A percentile compares a stretch with the other conserved stretches of the same genome.
Evolutionary conservation across 1,284 basidiomycete species (phyloP).

Genomic region (Uromyces viciae-fabae): DNA sequence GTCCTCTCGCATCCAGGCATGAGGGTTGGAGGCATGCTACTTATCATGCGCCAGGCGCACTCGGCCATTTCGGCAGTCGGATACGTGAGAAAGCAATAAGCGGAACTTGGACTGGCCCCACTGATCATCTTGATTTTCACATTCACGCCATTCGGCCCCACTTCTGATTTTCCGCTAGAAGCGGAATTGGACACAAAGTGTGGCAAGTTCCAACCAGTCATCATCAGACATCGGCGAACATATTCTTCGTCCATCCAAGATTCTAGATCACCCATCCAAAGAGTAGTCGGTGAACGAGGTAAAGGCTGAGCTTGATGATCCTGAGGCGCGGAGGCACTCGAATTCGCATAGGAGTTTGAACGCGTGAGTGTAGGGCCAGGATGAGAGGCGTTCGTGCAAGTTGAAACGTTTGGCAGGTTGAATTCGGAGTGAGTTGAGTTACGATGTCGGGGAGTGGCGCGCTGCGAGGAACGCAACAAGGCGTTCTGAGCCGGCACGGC

Average conservation of each 20-base stretch:
- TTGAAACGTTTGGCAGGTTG: neutral
- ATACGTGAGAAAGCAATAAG: constrained; percentile 81
- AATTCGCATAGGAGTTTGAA: neutral
- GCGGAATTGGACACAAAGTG: constrained; percentile 31
- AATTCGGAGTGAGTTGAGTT: neutral
- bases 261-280: constrained; percentile 77
- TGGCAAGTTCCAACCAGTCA: constrained; percentile 49
- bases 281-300: constrained; percentile 56
- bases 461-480: constrained; percentile 3
- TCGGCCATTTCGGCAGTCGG: constrained; percentile 68
- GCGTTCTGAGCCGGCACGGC: neutral
- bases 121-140: constrained; percentile 61
- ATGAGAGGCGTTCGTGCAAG: neutral
- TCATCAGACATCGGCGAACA: constrained; percentile 65
- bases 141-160: constrained; percentile 66
- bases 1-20: constrained; percentile 60
- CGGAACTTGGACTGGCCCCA: constrained; percentile 65
- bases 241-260: constrained; percentile 90
- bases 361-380: neutral
- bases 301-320: constrained; percentile 2
- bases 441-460: neutral
- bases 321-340: neutral
- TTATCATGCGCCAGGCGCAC: constrained; percentile 58
- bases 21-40: constrained; percentile 59
- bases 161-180: constrained; percentile 63